Percentiles rank a stretch among this genome's conserved stretches.
Evolutionary conservation across 2,329 filamentous ascomycete genomes (phyloP).

Genomic region (Cyphellophora attinorum): DNA sequence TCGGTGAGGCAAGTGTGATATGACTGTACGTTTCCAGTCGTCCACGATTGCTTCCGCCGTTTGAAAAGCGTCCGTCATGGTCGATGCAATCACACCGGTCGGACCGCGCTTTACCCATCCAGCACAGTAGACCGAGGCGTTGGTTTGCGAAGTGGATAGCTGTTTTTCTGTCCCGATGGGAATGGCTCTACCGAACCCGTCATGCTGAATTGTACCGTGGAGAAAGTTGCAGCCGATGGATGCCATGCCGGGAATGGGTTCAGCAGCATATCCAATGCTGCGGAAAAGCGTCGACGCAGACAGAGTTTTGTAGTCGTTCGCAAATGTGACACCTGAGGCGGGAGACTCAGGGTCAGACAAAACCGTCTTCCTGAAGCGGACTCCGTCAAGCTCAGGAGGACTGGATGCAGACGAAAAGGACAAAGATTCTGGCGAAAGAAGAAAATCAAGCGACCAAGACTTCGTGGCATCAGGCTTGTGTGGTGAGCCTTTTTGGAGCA

Average conservation of each 20-base stretch:
- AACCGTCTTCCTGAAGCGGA: constrained; percentile 54
- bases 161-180: constrained; percentile 7
- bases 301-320: constrained; percentile 39
- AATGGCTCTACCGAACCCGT: constrained; percentile 65
- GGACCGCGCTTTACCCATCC: constrained; percentile 96
- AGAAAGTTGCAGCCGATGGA: constrained; percentile 67
- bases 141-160: constrained; percentile 32
- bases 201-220: constrained; percentile 72
- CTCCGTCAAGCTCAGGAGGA: constrained; percentile 47
- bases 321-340: constrained; percentile 38
- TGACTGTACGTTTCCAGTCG: constrained; percentile 51
- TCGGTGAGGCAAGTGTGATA: constrained; percentile 18
- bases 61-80: constrained; percentile 87
- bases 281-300: constrained; percentile 70
- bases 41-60: constrained; percentile 73
- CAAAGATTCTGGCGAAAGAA: constrained; percentile 68
- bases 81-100: constrained; percentile 90
- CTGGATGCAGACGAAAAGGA: constrained; percentile 37
- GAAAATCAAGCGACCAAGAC: constrained; percentile 78
- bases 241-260: constrained; percentile 63
- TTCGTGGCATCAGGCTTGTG: constrained; percentile 44
- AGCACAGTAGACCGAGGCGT: constrained; percentile 71
- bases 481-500: constrained; percentile 65
- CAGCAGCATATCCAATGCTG: constrained; percentile 89
- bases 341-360: constrained; percentile 43